phyloP scores from a whole-genome alignment of 2,329 filamentous ascomycete species.

The Cryphonectria naterciae region DNA sequence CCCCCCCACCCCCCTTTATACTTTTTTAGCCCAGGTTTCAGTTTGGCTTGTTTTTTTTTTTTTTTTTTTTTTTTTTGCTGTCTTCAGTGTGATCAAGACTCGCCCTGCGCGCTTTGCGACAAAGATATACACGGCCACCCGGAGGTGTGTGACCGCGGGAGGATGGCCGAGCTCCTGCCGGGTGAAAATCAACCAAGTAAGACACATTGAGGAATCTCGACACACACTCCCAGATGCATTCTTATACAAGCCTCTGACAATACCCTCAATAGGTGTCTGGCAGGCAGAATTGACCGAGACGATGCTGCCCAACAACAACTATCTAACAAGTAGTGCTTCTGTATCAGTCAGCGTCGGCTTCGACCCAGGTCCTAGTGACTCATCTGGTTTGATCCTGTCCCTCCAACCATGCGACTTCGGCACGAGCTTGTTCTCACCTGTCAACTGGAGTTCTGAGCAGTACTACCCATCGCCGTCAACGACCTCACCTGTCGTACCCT shows the following conservation, averaged over 20 bases:
- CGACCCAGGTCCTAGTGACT: not conserved
- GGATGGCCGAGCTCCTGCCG: conserved; percentile 13
- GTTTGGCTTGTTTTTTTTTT: too few relatives aligned
- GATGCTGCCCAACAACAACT: not conserved
- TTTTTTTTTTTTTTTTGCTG: not conserved
- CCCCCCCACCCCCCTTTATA: too few relatives aligned
- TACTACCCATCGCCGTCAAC: not conserved
- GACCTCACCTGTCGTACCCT: not conserved
- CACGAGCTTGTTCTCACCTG: not conserved
- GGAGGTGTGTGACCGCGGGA: conserved; percentile 20
- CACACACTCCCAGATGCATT: not conserved
- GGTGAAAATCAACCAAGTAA: conserved; percentile 9
- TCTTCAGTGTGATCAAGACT: conserved; percentile 19
- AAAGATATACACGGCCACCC: conserved; percentile 14
- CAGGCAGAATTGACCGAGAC: not conserved
- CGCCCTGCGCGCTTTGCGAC: conserved; percentile 19
- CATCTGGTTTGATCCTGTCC: not conserved
- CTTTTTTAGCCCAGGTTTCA: too few relatives aligned
- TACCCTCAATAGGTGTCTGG: conserved; percentile 16
- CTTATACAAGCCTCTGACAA: not conserved
- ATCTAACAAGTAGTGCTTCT: not conserved
- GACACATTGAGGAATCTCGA: not conserved
- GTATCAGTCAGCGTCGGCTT: not conserved
- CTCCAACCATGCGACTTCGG: conserved; percentile 13
- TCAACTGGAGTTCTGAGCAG: not conserved